A percentile compares a stretch with the other conserved stretches of the same genome.
Evolutionary conservation across 352 stramenopile genomes (phyloP).

Genomic region (Globisporangium heterothallicum): DNA sequence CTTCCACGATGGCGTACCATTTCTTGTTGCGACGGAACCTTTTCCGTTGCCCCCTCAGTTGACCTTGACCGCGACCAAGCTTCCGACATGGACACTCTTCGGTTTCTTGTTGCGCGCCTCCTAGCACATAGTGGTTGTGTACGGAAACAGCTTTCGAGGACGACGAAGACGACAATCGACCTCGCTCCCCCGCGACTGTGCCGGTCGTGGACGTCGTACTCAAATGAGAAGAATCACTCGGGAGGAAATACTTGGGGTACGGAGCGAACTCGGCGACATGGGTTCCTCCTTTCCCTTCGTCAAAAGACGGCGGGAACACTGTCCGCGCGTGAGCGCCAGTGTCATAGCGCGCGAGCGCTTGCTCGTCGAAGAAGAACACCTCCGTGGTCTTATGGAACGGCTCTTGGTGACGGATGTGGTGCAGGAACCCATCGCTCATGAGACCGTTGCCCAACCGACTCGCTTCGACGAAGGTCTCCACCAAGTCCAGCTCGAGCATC

Average conservation of each 20-base stretch:
- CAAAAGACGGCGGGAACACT: conserved; percentile 5
- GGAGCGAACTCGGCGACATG: conserved; percentile 7
- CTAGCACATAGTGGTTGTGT: conserved; percentile 12
- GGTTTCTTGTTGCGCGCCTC: conserved; percentile 14
- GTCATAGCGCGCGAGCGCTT: conserved; percentile 21
- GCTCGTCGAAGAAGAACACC: conserved; percentile 46
- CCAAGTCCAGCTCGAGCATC: conserved; percentile 55
- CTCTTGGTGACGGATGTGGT: conserved; percentile 42
- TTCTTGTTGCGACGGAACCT: conserved; percentile 49
- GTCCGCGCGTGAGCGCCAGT: conserved; percentile 16
- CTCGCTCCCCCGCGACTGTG: background rate
- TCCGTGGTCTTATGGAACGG: conserved; percentile 44
- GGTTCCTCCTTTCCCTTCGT: conserved; percentile 2
- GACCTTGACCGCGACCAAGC: conserved; percentile 32
- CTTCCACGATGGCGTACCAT: conserved; percentile 39
- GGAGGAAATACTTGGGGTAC: conserved; percentile 1
- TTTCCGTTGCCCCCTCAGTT: conserved; percentile 21
- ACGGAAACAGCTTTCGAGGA: conserved; percentile 25
- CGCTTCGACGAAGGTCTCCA: conserved; percentile 40
- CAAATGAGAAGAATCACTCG: conserved; percentile 5
- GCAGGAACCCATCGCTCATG: conserved; percentile 61
- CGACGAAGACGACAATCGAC: conserved; percentile 18
- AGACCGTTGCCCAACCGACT: conserved; percentile 52
- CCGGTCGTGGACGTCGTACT: conserved; percentile 1
- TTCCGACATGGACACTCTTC: conserved; percentile 37